These are phyloP conservation scores for Trametes polyzona DNA, from an alignment of 1,284 basidiomycete genomes.

Conservation along the genomic window DNA sequence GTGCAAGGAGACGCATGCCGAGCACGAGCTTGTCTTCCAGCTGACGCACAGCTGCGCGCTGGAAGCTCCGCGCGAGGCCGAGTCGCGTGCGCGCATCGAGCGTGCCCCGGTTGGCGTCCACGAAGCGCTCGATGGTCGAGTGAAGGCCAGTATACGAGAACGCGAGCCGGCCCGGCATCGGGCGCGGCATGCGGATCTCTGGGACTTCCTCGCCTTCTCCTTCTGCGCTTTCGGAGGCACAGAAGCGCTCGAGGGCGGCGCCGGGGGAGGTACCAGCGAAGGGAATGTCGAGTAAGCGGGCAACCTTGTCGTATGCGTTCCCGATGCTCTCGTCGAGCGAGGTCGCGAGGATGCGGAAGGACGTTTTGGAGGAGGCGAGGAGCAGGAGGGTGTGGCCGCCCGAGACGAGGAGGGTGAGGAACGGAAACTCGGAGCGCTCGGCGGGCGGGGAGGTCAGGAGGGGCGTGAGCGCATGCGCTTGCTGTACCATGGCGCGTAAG, in stretches of 20 bases:
- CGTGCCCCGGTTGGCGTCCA: constrained; percentile 43
- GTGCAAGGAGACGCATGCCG: constrained; percentile 54
- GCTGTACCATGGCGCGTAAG: constrained; percentile 50
- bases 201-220: constrained; percentile 34
- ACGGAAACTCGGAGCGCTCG: constrained; percentile 74
- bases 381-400: constrained; percentile 92
- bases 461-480: constrained; percentile 92
- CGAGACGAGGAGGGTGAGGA: constrained; percentile 85
- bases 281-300: constrained; percentile 67
- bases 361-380: constrained; percentile 60
- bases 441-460: constrained; percentile 65
- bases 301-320: constrained; percentile 80
- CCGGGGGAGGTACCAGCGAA: constrained; percentile 71
- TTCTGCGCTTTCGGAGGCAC: constrained; percentile 35
- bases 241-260: constrained; percentile 78
- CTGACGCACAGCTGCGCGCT: constrained; percentile 71
- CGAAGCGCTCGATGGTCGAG: constrained; percentile 61
- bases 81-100: constrained; percentile 40
- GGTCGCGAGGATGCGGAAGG: constrained; percentile 76
- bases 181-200: constrained; percentile 41
- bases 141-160: constrained; percentile 84
- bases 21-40: constrained; percentile 75
- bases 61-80: constrained; percentile 72
- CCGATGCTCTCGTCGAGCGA: constrained; percentile 82
- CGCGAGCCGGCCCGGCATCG: constrained; percentile 58